phyloP scores from a whole-genome alignment of 768 basidiomycete species.

The Zangia roseola region DNA sequence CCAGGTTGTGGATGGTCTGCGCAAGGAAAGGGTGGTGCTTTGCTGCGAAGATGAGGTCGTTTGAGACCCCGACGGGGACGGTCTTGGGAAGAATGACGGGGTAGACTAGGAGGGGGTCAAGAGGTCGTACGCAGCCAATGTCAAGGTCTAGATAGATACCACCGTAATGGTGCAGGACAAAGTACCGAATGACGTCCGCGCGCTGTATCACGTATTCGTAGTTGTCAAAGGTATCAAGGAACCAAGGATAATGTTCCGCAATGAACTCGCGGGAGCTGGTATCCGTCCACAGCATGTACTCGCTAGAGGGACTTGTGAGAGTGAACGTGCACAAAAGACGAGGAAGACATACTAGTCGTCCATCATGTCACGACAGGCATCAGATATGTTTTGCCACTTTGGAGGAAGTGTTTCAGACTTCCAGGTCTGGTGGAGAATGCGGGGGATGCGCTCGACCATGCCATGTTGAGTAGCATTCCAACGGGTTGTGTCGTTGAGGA shows the following conservation, averaged over 20 bases:
- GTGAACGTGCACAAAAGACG: slow-evolving; percentile 5
- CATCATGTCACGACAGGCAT: slow-evolving; percentile 88
- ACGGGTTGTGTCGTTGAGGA: slow-evolving; percentile 51
- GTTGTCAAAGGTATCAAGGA: slow-evolving; percentile 88
- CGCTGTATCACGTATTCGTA: slow-evolving; percentile 93
- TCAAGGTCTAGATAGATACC: slow-evolving; percentile 97
- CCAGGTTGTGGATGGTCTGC: slow-evolving; percentile 89
- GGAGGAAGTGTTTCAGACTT: slow-evolving; percentile 84
- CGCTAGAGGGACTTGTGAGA: slow-evolving; percentile 45
- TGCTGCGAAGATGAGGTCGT: slow-evolving; percentile 94
- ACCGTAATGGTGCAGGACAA: slow-evolving; percentile 92
- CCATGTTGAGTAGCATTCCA: slow-evolving; percentile 65
- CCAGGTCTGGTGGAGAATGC: slow-evolving; percentile 99
- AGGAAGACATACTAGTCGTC: slow-evolving; percentile 82
- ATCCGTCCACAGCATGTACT: slow-evolving; percentile 99
- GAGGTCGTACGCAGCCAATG: slow-evolving; percentile 83
- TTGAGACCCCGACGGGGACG: slow-evolving; percentile 95
- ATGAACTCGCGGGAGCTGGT: slow-evolving; percentile 88
- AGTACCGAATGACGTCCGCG: slow-evolving; percentile 97
- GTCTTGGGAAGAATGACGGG: slow-evolving; percentile 92
- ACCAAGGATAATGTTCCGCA: slow-evolving; percentile 84
- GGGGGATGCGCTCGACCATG: slow-evolving; percentile 75
- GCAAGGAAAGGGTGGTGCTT: slow-evolving; percentile 86
- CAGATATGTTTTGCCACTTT: slow-evolving; percentile 77
- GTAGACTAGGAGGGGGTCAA: slow-evolving; percentile 84